phyloP scores from a whole-genome alignment of 768 basidiomycete species.

The Boletus vinaceobasis region DNA sequence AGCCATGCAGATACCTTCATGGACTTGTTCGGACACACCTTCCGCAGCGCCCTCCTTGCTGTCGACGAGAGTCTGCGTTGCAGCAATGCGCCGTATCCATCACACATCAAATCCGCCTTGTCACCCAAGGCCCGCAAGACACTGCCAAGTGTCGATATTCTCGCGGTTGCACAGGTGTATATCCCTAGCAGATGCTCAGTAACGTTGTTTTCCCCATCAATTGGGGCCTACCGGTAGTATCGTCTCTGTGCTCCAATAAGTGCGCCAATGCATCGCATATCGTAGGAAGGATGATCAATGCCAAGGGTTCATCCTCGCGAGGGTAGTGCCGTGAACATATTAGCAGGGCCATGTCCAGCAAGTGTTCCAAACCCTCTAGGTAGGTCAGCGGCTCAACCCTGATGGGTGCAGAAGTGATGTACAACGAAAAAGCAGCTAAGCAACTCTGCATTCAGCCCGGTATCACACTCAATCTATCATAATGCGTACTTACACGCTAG shows the following conservation, averaged over 20 bases:
- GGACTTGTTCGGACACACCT: constrained; percentile 18
- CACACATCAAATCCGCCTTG: constrained; percentile 5
- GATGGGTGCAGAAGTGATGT: constrained; percentile 32
- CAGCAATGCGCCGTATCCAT: constrained; percentile 30
- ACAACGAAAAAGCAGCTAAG: constrained; percentile 47
- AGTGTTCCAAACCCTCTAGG: constrained; percentile 43
- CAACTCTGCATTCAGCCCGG: background rate
- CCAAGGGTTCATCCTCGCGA: constrained; percentile 49
- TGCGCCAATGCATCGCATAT: constrained; percentile 49
- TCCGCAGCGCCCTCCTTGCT: constrained; percentile 26
- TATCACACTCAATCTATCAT: background rate
- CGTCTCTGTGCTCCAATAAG: constrained; percentile 32
- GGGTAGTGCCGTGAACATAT: constrained; percentile 44
- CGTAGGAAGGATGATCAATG: constrained; percentile 44
- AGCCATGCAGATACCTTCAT: background rate
- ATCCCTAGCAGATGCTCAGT: constrained; percentile 7
- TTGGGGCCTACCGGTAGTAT: constrained; percentile 26
- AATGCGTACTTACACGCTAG: constrained; percentile 38
- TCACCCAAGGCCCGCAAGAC: constrained; percentile 35
- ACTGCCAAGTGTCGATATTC: constrained; percentile 45
- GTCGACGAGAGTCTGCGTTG: constrained; percentile 28
- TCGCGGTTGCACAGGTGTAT: constrained; percentile 31
- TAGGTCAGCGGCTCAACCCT: constrained; percentile 36
- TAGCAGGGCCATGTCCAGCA: constrained; percentile 48
- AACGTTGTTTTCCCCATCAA: background rate